Evolutionary conservation across 192 early-diverging fungal genomes (phyloP).

Genomic region (Backusella australiensis): DNA sequence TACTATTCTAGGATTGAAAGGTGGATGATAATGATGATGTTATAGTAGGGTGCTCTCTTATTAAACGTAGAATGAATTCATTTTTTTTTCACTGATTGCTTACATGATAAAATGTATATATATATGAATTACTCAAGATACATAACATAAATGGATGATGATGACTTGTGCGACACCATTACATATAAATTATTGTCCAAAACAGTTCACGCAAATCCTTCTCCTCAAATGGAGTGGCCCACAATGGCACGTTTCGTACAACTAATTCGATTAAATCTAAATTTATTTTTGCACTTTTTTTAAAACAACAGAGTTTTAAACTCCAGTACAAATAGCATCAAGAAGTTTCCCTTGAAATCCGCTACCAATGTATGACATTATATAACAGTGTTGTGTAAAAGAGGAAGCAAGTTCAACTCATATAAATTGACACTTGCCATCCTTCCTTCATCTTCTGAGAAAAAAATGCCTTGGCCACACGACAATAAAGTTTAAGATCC

Average conservation of each 20-base stretch:
- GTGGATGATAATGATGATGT: no score
- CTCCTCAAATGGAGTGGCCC: constrained; percentile 71
- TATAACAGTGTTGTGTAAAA: no score
- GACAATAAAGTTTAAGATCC: not conserved
- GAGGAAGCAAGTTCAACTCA: no score
- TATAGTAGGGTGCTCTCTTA: no score
- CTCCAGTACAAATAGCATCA: not conserved
- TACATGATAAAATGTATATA: not conserved
- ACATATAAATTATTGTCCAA: not conserved
- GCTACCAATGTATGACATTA: not conserved
- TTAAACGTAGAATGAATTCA: not conserved
- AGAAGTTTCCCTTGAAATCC: not conserved
- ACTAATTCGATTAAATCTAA: constrained; percentile 38
- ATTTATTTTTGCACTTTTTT: not conserved
- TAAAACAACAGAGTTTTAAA: not conserved
- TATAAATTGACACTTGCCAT: no score
- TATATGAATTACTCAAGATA: not conserved
- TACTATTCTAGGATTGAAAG: no score
- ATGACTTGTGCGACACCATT: not conserved
- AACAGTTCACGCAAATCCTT: constrained; percentile 72
- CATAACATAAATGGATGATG: not conserved
- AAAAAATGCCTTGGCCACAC: not conserved
- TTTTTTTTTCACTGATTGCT: not conserved
- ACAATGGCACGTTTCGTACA: constrained; percentile 95
- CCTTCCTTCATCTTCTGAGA: no score